Percentiles rank a stretch among this genome's conserved stretches.
Evolutionary conservation across 1,139 yeast species (phyloP).

Genomic region (Geotrichum candidum): DNA sequence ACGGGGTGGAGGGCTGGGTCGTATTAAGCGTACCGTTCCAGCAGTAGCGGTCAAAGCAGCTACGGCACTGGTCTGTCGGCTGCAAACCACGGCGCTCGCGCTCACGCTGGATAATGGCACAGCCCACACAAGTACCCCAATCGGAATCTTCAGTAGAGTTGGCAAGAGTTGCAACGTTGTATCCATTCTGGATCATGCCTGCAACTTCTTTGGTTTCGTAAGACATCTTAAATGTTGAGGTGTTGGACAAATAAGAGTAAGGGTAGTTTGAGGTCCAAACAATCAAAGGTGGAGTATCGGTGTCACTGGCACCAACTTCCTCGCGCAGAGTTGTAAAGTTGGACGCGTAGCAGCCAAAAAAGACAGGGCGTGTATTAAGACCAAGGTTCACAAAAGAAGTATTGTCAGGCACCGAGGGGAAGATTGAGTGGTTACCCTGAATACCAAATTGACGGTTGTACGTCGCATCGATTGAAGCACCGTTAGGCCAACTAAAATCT

Average conservation of each 20-base stretch:
- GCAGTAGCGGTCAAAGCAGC: conserved; percentile 71
- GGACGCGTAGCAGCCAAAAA: conserved; percentile 17
- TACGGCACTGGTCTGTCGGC: conserved; percentile 64
- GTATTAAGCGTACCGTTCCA: conserved; percentile 42
- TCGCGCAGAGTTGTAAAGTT: conserved; percentile 21
- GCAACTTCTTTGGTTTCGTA: conserved; percentile 55
- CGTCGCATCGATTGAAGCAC: conserved; percentile 61
- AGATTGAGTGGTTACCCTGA: conserved; percentile 42
- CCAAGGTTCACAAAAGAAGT: conserved; percentile 49
- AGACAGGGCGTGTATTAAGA: conserved; percentile 39
- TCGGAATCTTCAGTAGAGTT: conserved; percentile 67
- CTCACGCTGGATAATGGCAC: conserved; percentile 81
- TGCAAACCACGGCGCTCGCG: conserved; percentile 63
- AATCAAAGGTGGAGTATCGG: conserved; percentile 56
- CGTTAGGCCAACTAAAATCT: conserved; percentile 54
- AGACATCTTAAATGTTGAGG: conserved; percentile 62
- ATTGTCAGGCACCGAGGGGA: conserved; percentile 83
- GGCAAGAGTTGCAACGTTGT: conserved; percentile 65
- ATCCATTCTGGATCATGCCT: conserved; percentile 69
- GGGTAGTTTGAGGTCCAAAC: conserved; percentile 78
- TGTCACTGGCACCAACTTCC: conserved; percentile 13
- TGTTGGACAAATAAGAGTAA: conserved; percentile 59
- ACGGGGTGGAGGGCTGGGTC: background rate
- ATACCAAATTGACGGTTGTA: conserved; percentile 45
- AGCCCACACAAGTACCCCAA: conserved; percentile 77